These are phyloP conservation scores for Laburnicola sp. DNA, from an alignment of 2,329 filamentous ascomycete species.

Conservation along the genomic window DNA sequence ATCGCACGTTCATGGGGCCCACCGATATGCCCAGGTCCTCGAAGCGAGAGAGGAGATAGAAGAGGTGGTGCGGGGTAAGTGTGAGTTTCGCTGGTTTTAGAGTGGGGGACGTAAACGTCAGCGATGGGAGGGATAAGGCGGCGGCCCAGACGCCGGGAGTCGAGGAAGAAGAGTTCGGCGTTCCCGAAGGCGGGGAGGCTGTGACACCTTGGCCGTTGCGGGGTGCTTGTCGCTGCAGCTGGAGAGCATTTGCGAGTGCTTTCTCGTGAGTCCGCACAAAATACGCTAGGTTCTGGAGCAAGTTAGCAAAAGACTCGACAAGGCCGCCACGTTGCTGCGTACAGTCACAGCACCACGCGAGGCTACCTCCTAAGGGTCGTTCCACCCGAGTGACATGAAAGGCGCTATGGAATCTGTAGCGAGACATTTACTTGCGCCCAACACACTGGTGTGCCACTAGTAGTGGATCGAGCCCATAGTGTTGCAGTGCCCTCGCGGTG, in stretches of 20 bases:
- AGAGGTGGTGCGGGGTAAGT: constrained; percentile 92
- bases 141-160: constrained; percentile 73
- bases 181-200: constrained; percentile 42
- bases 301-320: constrained; percentile 34
- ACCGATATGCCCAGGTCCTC: constrained; percentile 89
- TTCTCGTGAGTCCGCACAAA: constrained; percentile 98
- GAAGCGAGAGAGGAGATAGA: constrained; percentile 93
- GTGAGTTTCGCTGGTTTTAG: constrained; percentile 90
- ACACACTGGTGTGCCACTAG: neutral
- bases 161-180: constrained; percentile 56
- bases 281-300: constrained; percentile 79
- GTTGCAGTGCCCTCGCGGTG: constrained; percentile 4
- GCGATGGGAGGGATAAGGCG: constrained; percentile 81
- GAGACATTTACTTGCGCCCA: too few species aligned
- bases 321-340: constrained; percentile 4
- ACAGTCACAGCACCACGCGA: neutral
- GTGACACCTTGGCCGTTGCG: constrained; percentile 62
- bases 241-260: constrained; percentile 91
- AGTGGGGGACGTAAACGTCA: constrained; percentile 81
- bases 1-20: constrained; percentile 91
- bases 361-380: neutral
- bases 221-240: constrained; percentile 73
- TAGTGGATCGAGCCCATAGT: neutral
- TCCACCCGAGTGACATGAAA: neutral
- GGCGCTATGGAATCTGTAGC: neutral